Conservation (phyloP, 192 early-diverging fungal species). For the Backusella luteola region DNA sequence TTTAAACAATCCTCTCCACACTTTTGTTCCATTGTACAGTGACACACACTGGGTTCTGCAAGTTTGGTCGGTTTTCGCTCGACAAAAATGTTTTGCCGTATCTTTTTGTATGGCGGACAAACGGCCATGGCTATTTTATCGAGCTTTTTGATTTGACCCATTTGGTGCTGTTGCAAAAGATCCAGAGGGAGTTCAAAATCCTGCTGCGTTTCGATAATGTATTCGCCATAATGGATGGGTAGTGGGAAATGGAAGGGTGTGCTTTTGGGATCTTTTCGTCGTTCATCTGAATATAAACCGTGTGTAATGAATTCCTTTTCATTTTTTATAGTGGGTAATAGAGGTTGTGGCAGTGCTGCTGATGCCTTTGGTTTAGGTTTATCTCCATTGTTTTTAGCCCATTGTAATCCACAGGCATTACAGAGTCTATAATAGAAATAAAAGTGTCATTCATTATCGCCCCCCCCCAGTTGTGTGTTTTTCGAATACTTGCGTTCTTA, state of each 20-base stretch:
- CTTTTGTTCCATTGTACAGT: conserved; percentile 49
- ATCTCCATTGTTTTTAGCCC: conserved; percentile 1
- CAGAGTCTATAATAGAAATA: conserved; percentile 25
- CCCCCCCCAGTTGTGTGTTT: background rate
- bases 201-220: conserved; percentile 45
- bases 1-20: conserved; percentile 77
- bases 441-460: background rate
- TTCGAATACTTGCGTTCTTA: conserved; percentile 21
- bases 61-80: conserved; percentile 63
- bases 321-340: conserved; percentile 30
- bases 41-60: conserved; percentile 52
- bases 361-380: background rate
- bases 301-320: conserved; percentile 48
- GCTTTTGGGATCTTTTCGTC: background rate
- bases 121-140: conserved; percentile 1
- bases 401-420: conserved; percentile 38
- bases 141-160: conserved; percentile 17
- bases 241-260: conserved; percentile 50
- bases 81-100: conserved; percentile 65
- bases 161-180: conserved; percentile 50
- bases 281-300: conserved; percentile 48
- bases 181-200: conserved; percentile 73
- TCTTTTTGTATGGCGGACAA: conserved; percentile 34
- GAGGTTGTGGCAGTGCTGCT: no score
- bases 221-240: conserved; percentile 61